A percentile compares a stretch with the other conserved stretches of the same genome.
Evolutionary conservation across 768 basidiomycete genomes (phyloP).

Genomic region (Amanita polypyramis): DNA sequence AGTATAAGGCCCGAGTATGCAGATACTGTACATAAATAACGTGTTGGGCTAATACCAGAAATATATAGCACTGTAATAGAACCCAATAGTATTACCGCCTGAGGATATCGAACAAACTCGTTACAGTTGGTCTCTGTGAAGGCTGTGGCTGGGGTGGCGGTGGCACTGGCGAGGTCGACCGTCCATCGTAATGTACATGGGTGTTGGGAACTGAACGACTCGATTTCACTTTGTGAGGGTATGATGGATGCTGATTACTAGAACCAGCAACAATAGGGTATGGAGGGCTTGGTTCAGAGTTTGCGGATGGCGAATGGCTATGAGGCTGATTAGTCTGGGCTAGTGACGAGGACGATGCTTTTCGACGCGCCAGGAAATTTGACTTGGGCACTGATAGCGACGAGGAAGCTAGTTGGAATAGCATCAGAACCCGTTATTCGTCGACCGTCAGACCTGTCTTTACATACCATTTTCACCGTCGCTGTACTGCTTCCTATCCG

Average conservation of each 20-base stretch:
- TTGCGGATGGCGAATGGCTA: neutral
- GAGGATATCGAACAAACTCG: neutral
- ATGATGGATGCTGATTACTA: neutral
- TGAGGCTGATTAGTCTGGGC: neutral
- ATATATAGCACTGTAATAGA: neutral
- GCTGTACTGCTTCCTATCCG: constrained; percentile 2
- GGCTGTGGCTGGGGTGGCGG: neutral
- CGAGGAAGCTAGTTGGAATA: constrained; percentile 9
- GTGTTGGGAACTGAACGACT: neutral
- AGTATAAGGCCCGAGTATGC: too few relatives aligned
- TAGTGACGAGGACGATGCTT: neutral
- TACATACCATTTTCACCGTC: constrained; percentile 1
- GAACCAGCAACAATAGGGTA: neutral
- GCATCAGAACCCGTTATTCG: neutral
- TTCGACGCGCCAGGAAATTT: neutral
- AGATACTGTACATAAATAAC: too few relatives aligned
- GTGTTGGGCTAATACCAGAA: too few relatives aligned
- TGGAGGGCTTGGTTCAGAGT: neutral
- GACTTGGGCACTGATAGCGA: constrained; percentile 6
- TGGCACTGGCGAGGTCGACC: neutral
- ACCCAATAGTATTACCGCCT: neutral
- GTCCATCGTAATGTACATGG: neutral
- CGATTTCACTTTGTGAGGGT: neutral
- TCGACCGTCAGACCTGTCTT: neutral
- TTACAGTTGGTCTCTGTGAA: neutral